Evolutionary conservation across 345 rosid species (phyloP).

Genomic region (Clausena lansium): DNA sequence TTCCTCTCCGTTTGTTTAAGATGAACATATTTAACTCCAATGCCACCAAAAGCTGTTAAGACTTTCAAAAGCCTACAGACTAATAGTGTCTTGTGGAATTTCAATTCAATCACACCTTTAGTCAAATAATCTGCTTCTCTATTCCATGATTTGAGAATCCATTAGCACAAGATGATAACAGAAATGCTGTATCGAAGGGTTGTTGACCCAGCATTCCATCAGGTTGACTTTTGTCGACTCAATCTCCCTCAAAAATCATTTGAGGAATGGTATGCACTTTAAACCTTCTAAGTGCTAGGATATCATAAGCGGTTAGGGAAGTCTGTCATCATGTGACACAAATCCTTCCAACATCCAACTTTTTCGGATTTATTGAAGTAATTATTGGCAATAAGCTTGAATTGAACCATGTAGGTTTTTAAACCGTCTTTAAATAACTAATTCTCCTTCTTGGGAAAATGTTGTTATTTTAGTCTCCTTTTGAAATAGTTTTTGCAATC

Average conservation of each 20-base stretch:
- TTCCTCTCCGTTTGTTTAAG: background rate
- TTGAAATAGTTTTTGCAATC: background rate
- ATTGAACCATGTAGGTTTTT: background rate
- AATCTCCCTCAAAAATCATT: background rate
- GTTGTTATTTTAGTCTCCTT: background rate
- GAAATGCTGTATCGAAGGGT: background rate
- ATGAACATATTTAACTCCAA: background rate
- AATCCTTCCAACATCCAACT: background rate
- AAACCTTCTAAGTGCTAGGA: background rate
- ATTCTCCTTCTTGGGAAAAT: background rate
- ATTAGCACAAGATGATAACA: background rate
- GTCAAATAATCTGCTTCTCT: background rate
- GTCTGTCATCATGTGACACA: background rate
- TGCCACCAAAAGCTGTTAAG: background rate
- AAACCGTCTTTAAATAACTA: background rate
- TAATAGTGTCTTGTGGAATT: background rate
- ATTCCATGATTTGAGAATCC: background rate
- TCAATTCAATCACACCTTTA: background rate
- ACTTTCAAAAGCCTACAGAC: background rate
- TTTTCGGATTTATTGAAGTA: background rate
- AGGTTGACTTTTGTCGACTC: background rate
- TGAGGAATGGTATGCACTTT: background rate
- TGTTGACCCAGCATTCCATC: background rate
- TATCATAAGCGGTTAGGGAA: background rate
- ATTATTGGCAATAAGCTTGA: background rate